Evolutionary conservation across 805 yeast species (phyloP), one percentile per base, ranked within the genome.

Genomic region (Lachancea waltii): DNA sequence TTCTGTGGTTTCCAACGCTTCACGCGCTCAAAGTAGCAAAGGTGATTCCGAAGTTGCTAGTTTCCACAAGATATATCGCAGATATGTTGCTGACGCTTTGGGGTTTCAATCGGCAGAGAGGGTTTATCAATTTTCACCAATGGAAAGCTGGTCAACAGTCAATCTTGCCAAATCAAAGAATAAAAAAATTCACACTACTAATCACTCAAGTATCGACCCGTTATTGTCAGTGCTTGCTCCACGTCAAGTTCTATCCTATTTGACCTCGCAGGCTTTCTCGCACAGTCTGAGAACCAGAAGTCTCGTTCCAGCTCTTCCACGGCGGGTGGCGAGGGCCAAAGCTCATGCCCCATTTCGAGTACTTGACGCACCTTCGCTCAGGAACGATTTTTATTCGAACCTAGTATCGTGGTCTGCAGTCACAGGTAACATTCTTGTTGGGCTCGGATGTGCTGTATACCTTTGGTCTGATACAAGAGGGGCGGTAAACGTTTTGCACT

Each of bases 331-430:
- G 33, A 49, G 53, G 23, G 44, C 63, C 6, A 60, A 58, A 36
- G 53, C 69, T 2, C 67, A 63, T 17, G 59, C 61, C 14, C 74
- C 80, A 0, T 73, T 59, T 45, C 66, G 72, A 43, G 76, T 77
- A 0, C 56, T 79, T 14, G 81, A 75, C 52, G 89, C 92, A 0
- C 87, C 87, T 0, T 76, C 77, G 2, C 57, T 85, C 37, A 63
- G 81, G 43, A 80, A 84, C 56, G 95, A 86, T 54, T 85, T 79
- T 52, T 86, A 85, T 58, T 71, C 85, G 1, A 83, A 83, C 51
- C 63, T 83, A 38, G 71, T 85, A 0, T 72, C 85, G 4, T 85
- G 95, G 95, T 76, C 87, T 0, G 54, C 53, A 6, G 48, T 48
- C 11, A 60, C 75, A 1, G 68, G 67, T 29, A 64, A 63, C 17